These are phyloP conservation scores for Fallopia convolvulus DNA, from an alignment of 148 eudicot species.

Conservation along the genomic window DNA sequence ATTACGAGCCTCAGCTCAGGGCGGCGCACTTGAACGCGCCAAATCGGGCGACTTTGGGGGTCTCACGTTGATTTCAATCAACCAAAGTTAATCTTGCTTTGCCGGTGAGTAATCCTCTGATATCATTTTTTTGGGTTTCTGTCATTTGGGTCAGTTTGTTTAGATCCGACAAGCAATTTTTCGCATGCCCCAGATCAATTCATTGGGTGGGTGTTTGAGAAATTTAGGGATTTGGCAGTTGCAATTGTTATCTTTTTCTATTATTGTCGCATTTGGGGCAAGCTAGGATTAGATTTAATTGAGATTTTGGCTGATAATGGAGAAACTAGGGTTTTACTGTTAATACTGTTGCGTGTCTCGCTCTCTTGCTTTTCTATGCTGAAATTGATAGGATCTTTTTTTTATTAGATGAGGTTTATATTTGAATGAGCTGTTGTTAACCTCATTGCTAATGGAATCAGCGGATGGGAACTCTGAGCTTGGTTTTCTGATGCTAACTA, in stretches of 20 bases:
- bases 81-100: background rate
- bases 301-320: background rate
- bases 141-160: background rate
- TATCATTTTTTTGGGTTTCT: background rate
- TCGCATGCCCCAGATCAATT: background rate
- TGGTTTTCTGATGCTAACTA: background rate
- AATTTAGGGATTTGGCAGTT: background rate
- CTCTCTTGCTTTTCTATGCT: background rate
- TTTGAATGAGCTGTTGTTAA: background rate
- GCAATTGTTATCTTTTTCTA: background rate
- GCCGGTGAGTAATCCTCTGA: background rate
- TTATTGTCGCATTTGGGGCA: background rate
- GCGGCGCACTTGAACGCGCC: background rate
- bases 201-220: background rate
- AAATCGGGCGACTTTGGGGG: background rate
- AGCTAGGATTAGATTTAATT: background rate
- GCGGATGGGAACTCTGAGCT: background rate
- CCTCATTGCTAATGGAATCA: background rate
- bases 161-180: background rate
- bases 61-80: background rate
- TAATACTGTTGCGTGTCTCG: background rate
- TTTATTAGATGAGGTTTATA: background rate
- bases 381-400: background rate
- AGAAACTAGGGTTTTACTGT: conserved; percentile 7
- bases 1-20: background rate